These are phyloP conservation scores for Mycena amicta DNA, from an alignment of 768 basidiomycete genomes.

Conservation along the genomic window DNA sequence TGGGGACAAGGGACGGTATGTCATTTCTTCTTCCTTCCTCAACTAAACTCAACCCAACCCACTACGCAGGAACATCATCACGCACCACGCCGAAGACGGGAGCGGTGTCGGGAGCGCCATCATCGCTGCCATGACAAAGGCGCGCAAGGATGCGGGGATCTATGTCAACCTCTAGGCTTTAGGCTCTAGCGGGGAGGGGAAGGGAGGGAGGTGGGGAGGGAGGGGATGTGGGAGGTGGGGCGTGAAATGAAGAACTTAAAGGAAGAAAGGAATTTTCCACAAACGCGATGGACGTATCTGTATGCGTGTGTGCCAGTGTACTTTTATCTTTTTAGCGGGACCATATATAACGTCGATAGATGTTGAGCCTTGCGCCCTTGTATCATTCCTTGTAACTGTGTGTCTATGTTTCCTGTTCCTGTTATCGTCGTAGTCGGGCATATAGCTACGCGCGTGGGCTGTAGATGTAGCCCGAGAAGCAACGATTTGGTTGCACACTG, in stretches of 20 bases:
- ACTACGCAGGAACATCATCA: constrained; percentile 62
- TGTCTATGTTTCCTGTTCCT: too few relatives aligned
- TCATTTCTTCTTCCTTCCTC: constrained; percentile 12
- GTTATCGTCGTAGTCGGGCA: too few relatives aligned
- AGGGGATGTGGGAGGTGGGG: neutral
- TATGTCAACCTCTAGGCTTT: constrained; percentile 40
- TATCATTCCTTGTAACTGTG: too few relatives aligned
- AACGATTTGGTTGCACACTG: too few relatives aligned
- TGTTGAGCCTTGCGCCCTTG: too few relatives aligned
- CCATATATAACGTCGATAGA: too few relatives aligned
- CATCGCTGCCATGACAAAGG: constrained; percentile 87
- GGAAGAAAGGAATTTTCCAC: constrained; percentile 34
- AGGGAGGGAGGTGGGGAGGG: too few relatives aligned
- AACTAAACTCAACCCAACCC: neutral
- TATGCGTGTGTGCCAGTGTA: neutral
- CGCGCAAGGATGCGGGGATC: constrained; percentile 56
- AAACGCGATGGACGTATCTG: neutral
- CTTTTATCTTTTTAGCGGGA: too few relatives aligned
- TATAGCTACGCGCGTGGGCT: too few relatives aligned
- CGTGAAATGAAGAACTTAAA: neutral
- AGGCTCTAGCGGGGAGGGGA: too few relatives aligned
- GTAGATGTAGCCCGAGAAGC: too few relatives aligned
- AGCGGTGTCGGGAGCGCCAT: constrained; percentile 96
- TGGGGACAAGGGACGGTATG: constrained; percentile 91
- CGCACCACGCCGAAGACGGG: constrained; percentile 86